These are phyloP conservation scores for Waltiozyma sp. DNA, from an alignment of 1,139 yeast genomes.

Conservation along the genomic window DNA sequence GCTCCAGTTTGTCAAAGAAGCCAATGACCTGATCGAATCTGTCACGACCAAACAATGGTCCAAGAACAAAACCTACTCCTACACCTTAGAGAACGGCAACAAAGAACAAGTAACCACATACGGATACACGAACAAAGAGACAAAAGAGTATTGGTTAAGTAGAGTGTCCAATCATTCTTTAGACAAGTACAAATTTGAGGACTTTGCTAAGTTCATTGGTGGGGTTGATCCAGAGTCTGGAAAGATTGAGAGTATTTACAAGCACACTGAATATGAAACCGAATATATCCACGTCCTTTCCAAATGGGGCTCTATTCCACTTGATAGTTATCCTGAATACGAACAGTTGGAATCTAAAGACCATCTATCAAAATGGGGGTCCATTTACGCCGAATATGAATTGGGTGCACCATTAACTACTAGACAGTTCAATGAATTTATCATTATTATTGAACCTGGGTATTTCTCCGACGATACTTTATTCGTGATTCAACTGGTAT, in stretches of 20 bases:
- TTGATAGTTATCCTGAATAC: constrained; percentile 10
- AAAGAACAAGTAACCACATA: constrained; percentile 27
- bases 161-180: constrained; percentile 29
- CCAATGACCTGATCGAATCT: constrained; percentile 14
- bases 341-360: constrained; percentile 5
- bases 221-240: constrained; percentile 13
- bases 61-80: constrained; percentile 20
- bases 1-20: constrained; percentile 15
- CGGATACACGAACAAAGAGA: constrained; percentile 20
- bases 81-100: constrained; percentile 15
- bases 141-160: constrained; percentile 34
- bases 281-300: constrained; percentile 22
- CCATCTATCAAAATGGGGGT: constrained; percentile 18
- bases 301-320: constrained; percentile 14
- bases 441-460: constrained; percentile 31
- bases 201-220: constrained; percentile 24
- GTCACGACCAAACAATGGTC: constrained; percentile 19
- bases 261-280: constrained; percentile 20
- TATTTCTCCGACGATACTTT: constrained; percentile 27
- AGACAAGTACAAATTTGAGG: constrained; percentile 27
- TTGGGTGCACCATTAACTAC: constrained; percentile 24
- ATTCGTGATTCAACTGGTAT: constrained; percentile 42
- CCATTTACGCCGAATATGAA: constrained; percentile 22
- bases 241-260: constrained; percentile 13
- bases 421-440: constrained; percentile 51